Base-by-base conservation (phyloP, 2,329 filamentous ascomycete genomes). In the Colletotrichum theobromicola region DNA sequence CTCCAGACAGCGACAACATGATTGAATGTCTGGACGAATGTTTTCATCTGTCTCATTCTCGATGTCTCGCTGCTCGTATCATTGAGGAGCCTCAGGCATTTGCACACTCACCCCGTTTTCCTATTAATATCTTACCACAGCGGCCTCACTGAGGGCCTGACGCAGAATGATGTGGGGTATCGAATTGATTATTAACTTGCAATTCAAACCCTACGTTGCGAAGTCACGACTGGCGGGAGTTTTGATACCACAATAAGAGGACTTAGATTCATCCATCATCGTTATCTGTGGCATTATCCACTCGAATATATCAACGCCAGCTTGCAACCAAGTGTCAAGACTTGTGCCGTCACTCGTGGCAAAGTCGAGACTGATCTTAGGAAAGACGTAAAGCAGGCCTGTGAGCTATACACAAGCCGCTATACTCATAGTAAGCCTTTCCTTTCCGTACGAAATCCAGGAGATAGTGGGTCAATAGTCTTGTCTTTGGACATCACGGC, bases 341-440 rank as follows among this genome's bases (percentile, higher is more conserved):
- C 42, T 13, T 7, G 3, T 50, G 3, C n/a, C 42, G 24, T 15
- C 34, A 6, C 34, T 10, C 4, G 7, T 7, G n/a, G 12, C 5
- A 13, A 21, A 21, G n/a, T 2, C 42, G 12, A 50, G 42, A 7
- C 4, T 50, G n/a, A 0, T 50, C 42, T 50, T 13, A n/a, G 42
- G 12, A 13, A n/a, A 21, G n/a, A 50, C 4, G 0, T 0, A 2
- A 21, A n/a, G 2, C 42, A 50, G 42, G 1, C 1, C 10, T 10
- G 1, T 13, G 1, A 13, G 42, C 42, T 12, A 13, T 46, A 13
- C 32, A 34, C 0, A 10, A 21, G 0, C n/a, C 42, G 1, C 42
- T 7, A 12, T 46, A 5, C 10, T 46, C 0, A 7, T 10, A 12
- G 13, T 10, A 21, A 21, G 10, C n/a, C 18, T 1, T 46, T 21